A percentile compares a stretch with the other conserved stretches of the same genome.
phyloP scores from a whole-genome alignment of 768 basidiomycete genomes.

The Termitomyces sp. region DNA sequence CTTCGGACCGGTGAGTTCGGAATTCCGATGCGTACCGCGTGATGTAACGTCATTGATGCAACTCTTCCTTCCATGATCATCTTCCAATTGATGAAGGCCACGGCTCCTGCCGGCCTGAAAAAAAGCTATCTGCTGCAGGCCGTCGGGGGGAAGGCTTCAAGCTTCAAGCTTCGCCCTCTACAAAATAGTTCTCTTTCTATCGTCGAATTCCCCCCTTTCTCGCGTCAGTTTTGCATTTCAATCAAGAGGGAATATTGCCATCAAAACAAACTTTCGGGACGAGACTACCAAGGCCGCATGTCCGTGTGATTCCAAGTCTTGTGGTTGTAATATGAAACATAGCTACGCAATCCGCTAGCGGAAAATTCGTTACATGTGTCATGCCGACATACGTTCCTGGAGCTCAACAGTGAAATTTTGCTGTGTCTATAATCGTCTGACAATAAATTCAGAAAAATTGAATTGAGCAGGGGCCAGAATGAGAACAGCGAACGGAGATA shows the following conservation, averaged over 20 bases:
- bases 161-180: background rate
- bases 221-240: background rate
- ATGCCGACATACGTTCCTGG: too few relatives aligned
- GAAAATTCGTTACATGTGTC: too few relatives aligned
- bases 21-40: background rate
- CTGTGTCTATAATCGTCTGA: too few relatives aligned
- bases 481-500: too few relatives aligned
- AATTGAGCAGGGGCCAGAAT: too few relatives aligned
- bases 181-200: background rate
- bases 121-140: background rate
- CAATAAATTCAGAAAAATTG: too few relatives aligned
- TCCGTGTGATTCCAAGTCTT: background rate
- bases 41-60: background rate
- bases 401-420: too few relatives aligned
- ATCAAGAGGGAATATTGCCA: constrained; percentile 1
- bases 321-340: background rate
- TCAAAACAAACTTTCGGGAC: background rate
- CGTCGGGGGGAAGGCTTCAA: background rate
- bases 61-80: too few relatives aligned
- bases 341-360: too few relatives aligned
- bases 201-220: too few relatives aligned
- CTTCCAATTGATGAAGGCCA: too few relatives aligned
- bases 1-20: background rate
- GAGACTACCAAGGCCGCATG: background rate
- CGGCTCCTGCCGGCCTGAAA: background rate